phyloP scores from a whole-genome alignment of 257 asterid species.

The Jaltomata sinuosa region DNA sequence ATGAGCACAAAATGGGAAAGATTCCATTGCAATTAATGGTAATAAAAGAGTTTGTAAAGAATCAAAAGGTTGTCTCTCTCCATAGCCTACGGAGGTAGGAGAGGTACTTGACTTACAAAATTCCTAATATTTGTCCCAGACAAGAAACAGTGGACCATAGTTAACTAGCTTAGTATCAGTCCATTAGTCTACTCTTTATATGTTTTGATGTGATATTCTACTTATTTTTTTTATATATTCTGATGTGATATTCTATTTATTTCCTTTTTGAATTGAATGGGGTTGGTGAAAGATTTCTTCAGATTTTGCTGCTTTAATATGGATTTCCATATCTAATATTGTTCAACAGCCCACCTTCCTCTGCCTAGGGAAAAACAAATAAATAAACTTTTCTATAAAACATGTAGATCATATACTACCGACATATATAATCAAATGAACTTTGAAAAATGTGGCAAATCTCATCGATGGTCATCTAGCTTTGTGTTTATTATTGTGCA shows the following conservation, averaged over 20 bases:
- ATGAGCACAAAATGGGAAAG: slow-evolving; percentile 5
- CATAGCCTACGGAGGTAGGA: slow-evolving; percentile 36
- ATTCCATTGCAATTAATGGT: slow-evolving; percentile 31
- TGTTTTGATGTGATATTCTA: slow-evolving; percentile 24
- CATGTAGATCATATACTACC: neutral
- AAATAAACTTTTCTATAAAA: neutral
- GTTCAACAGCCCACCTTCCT: neutral
- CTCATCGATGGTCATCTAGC: too few species aligned
- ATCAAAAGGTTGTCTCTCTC: slow-evolving; percentile 1
- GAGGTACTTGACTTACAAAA: neutral
- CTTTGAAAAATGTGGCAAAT: too few species aligned
- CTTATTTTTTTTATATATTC: slow-evolving; percentile 20
- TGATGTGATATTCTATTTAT: slow-evolving; percentile 17
- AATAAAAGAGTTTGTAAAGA: neutral
- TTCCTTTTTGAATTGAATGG: slow-evolving; percentile 14
- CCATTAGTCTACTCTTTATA: neutral
- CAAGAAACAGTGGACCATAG: slow-evolving; percentile 17
- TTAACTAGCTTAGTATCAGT: neutral
- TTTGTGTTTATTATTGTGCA: too few species aligned
- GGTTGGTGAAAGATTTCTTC: slow-evolving; percentile 31
- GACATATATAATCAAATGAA: neutral
- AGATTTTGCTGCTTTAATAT: slow-evolving; percentile 9
- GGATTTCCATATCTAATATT: neutral
- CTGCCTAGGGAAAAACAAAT: neutral
- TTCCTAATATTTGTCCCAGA: neutral